A percentile compares a stretch with the other conserved stretches of the same genome.
Evolutionary conservation across 2,329 filamentous ascomycete species (phyloP).

Genomic region (Stylonectria norvegica): DNA sequence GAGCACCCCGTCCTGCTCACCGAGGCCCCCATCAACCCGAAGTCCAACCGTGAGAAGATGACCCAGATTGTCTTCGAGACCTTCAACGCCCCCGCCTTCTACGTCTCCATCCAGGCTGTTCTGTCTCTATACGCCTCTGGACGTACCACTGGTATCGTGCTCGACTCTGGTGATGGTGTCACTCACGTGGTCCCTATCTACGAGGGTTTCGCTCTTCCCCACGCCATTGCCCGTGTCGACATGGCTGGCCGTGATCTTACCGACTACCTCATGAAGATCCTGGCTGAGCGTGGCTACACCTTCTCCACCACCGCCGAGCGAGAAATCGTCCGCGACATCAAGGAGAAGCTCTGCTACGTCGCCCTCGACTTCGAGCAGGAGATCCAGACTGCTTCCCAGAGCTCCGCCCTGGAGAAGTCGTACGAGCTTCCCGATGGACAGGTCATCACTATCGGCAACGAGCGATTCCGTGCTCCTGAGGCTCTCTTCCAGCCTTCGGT

Average conservation of each 20-base stretch:
- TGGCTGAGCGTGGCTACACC: conserved; percentile 98
- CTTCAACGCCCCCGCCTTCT: conserved; percentile 99
- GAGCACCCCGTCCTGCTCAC: conserved; percentile 99
- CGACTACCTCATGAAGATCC: conserved; percentile 99
- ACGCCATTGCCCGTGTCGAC: conserved; percentile 99
- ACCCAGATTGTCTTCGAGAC: conserved; percentile 99
- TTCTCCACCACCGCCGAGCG: conserved; percentile 99
- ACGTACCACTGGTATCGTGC: conserved; percentile 99
- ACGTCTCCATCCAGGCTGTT: conserved; percentile 99
- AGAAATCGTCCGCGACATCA: conserved; percentile 99
- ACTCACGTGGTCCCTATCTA: conserved; percentile 99
- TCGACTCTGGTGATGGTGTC: conserved; percentile 99
- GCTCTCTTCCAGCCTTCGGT: conserved; percentile 99
- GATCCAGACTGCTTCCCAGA: conserved; percentile 99
- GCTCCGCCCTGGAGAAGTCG: conserved; percentile 98
- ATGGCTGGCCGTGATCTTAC: conserved; percentile 99
- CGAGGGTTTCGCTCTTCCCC: conserved; percentile 99
- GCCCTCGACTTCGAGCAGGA: conserved; percentile 99
- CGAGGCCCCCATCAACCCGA: conserved; percentile 99
- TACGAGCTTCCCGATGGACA: conserved; percentile 99
- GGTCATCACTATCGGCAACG: conserved; percentile 99
- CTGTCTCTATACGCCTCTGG: conserved; percentile 98
- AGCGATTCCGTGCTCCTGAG: conserved; percentile 99
- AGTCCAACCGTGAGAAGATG: conserved; percentile 99
- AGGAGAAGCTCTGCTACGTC: conserved; percentile 99